Conservation (phyloP, 176 grass and related monocot species). For the Elymus sibiricus region DNA sequence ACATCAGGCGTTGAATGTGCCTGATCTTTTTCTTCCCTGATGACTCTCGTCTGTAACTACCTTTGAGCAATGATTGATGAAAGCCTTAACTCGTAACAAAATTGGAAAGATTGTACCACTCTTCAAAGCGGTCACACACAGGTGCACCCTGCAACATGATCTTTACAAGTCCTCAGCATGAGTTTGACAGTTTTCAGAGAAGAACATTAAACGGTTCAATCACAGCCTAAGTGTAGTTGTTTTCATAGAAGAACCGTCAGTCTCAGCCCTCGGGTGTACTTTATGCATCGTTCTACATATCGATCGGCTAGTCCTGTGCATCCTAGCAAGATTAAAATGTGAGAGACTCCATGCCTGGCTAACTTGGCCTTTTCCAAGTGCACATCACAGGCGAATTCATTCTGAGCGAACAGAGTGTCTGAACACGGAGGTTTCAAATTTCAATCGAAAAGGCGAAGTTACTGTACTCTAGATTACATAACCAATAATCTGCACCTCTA, state of each 20-base stretch:
- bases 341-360: not conserved
- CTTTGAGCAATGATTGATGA: constrained; percentile 7
- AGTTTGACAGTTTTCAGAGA: not conserved
- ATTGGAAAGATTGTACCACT: not conserved
- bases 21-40: not conserved
- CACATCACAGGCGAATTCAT: not conserved
- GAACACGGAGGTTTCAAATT: not conserved
- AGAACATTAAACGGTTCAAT: not conserved
- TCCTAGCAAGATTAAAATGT: not conserved
- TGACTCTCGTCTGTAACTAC: not conserved
- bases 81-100: not conserved
- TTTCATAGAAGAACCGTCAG: not conserved
- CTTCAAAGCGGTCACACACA: not conserved
- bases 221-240: not conserved
- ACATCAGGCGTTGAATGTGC: not conserved
- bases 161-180: not conserved
- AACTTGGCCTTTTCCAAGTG: not conserved
- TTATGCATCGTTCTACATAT: not conserved
- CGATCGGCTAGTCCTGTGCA: not conserved
- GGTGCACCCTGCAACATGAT: not conserved
- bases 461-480: not conserved
- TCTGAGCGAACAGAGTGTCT: not conserved
- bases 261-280: not conserved
- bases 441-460: not conserved
- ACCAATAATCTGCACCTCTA: not conserved